These are phyloP conservation scores for Blastocystis sp. DNA, from an alignment of 352 stramenopile genomes.

Conservation along the genomic window DNA sequence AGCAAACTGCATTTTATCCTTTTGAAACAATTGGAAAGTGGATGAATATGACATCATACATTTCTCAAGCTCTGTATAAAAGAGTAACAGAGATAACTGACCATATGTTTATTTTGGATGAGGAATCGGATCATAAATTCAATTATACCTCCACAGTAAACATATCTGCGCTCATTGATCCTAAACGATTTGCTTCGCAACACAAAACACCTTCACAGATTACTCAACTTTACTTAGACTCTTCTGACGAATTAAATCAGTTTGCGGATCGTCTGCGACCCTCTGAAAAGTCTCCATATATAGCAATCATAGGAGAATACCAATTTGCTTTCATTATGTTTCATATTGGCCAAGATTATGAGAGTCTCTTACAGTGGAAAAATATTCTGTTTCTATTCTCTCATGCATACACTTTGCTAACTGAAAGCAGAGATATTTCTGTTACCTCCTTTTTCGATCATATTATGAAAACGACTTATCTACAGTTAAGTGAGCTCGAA, in stretches of 20 bases:
- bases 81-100: background rate
- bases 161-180: background rate
- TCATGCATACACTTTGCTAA: background rate
- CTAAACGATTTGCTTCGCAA: background rate
- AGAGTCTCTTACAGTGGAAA: conserved; percentile 55
- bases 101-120: conserved; percentile 5
- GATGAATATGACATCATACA: conserved; percentile 39
- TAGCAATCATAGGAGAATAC: background rate
- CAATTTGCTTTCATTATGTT: conserved; percentile 43
- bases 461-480: background rate
- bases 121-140: background rate
- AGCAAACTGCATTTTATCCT: background rate
- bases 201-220: background rate
- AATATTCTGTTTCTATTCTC: conserved; percentile 41
- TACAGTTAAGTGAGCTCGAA: conserved; percentile 10
- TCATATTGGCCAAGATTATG: conserved; percentile 23
- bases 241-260: background rate
- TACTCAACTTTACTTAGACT: conserved; percentile 2
- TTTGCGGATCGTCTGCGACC: background rate
- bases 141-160: conserved; percentile 28
- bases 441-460: background rate
- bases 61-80: background rate
- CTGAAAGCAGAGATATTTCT: background rate
- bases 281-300: background rate
- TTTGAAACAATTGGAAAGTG: conserved; percentile 57